Conservation (phyloP, 208 protist genomes). For the Trypanosoma cruzi region DNA sequence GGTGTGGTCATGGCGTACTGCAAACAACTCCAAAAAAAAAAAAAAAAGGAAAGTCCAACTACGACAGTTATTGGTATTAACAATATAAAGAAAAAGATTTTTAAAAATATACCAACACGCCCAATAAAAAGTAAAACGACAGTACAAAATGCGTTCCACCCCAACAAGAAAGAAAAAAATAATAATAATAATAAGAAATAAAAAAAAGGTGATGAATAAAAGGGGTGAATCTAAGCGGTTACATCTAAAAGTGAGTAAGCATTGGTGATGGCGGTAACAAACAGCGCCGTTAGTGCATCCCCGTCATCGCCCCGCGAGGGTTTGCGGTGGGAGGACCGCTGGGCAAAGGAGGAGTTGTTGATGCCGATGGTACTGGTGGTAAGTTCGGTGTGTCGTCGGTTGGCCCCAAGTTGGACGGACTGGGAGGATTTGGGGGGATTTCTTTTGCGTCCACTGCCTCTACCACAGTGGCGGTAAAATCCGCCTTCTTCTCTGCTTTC, state of each 20-base stretch:
- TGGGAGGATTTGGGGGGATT: background rate
- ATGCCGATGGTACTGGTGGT: background rate
- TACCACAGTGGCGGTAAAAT: background rate
- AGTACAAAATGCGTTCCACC: background rate
- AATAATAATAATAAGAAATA: constrained; percentile 1
- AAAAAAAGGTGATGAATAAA: too few species aligned
- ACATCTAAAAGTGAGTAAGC: background rate
- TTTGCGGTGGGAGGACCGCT: constrained; percentile 14
- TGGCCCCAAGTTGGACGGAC: background rate
- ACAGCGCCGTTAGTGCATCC: background rate
- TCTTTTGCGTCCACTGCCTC: background rate
- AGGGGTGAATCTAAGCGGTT: constrained; percentile 1
- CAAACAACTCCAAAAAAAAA: background rate
- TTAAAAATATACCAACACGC: background rate
- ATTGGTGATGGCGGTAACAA: background rate
- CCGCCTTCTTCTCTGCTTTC: background rate
- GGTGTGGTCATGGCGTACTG: background rate
- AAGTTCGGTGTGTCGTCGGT: background rate
- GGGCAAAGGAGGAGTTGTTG: background rate
- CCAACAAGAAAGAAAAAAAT: background rate
- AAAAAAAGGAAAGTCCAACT: background rate
- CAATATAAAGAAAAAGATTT: background rate
- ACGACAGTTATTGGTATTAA: too few species aligned
- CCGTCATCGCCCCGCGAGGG: constrained; percentile 8
- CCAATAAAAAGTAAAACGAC: background rate